phyloP scores from a whole-genome alignment of 225 moss, liverwort and hornwort species.

The Rhytidiadelphus loreus region DNA sequence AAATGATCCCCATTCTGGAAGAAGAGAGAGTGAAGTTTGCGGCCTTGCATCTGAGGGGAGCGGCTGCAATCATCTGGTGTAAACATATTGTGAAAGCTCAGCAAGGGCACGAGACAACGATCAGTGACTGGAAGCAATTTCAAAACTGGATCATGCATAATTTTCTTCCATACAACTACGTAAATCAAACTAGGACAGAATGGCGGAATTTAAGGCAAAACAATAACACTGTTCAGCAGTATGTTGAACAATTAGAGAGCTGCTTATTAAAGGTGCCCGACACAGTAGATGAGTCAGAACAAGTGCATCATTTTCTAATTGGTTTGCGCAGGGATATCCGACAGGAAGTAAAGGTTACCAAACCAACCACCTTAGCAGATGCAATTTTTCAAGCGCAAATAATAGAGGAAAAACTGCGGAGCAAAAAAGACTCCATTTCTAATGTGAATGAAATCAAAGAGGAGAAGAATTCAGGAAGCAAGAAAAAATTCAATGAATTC shows the following conservation, averaged over 20 bases:
- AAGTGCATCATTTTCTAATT: conserved; percentile 25
- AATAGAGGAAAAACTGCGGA: conserved; percentile 13
- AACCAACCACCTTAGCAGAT: conserved; percentile 24
- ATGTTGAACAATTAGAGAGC: conserved; percentile 24
- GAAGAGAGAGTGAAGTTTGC: conserved; percentile 23
- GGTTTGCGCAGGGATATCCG: conserved; percentile 18
- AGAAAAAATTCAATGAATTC: conserved; percentile 3
- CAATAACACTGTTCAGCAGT: conserved; percentile 11
- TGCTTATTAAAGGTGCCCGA: conserved; percentile 17
- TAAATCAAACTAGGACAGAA: conserved; percentile 15
- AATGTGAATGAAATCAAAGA: conserved; percentile 4
- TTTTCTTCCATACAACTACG: conserved; percentile 26
- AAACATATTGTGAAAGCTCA: conserved; percentile 15
- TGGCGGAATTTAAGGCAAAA: conserved; percentile 24
- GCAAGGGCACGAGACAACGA: conserved; percentile 16
- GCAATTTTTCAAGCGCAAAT: conserved; percentile 30
- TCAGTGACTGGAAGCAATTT: conserved; percentile 26
- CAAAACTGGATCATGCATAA: conserved; percentile 21
- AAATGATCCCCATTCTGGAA: conserved; percentile 7
- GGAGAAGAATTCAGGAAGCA: conserved; percentile 9
- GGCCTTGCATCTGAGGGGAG: conserved; percentile 15
- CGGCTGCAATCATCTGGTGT: conserved; percentile 30
- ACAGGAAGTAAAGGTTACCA: conserved; percentile 18
- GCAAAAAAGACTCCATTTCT: not conserved
- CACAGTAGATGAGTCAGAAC: conserved; percentile 20